Conservation (phyloP, 208 protist species). For the Borovskyia barvae region DNA sequence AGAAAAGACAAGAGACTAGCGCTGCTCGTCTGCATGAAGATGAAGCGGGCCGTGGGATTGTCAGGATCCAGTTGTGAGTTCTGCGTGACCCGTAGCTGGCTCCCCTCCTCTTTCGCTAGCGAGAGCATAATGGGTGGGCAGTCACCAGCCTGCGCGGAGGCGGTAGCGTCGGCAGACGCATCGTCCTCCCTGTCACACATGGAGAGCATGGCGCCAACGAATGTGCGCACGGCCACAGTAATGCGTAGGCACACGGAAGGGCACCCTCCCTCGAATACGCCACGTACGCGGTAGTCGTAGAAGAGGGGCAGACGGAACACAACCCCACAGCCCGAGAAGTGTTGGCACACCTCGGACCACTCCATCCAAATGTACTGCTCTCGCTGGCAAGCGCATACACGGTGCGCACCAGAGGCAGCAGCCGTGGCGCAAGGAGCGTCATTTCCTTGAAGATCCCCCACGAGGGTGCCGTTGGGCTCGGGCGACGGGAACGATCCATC, state of each 20-base stretch:
- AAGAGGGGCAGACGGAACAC: constrained; percentile 31
- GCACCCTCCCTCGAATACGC: constrained; percentile 30
- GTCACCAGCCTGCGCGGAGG: neutral
- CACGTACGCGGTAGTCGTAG: constrained; percentile 46
- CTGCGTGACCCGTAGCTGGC: constrained; percentile 8
- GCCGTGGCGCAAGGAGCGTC: neutral
- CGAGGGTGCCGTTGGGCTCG: neutral
- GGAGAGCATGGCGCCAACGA: constrained; percentile 24
- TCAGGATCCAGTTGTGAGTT: constrained; percentile 36
- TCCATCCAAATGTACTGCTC: constrained; percentile 56
- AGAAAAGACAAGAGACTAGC: constrained; percentile 40
- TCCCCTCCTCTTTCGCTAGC: constrained; percentile 5
- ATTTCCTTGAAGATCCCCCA: neutral
- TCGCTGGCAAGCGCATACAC: constrained; percentile 16
- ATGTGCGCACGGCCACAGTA: constrained; percentile 21
- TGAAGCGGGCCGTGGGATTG: constrained; percentile 35
- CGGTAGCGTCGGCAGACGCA: neutral
- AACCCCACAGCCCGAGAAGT: constrained; percentile 62
- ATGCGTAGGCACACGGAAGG: constrained; percentile 50
- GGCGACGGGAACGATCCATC: too few species aligned
- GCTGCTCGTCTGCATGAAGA: constrained; percentile 43
- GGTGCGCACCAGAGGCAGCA: too few species aligned
- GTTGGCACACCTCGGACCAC: constrained; percentile 50
- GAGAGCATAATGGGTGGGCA: constrained; percentile 31
- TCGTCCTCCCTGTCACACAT: neutral